Conservation (phyloP, 305 asterid genomes). For the Solanum aculeatissimum region DNA sequence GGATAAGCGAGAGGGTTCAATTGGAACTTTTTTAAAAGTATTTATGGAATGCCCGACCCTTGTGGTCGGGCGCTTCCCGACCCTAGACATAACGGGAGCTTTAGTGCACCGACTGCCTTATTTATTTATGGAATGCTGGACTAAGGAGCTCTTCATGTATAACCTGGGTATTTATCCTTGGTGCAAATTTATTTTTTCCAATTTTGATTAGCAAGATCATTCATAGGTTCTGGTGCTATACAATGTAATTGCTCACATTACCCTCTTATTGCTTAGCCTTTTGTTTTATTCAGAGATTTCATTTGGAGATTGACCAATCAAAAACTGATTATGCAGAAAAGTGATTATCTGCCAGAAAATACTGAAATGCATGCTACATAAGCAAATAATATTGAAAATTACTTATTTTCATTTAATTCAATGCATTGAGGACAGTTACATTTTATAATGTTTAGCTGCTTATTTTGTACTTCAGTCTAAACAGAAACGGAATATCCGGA, state of each 20-base stretch:
- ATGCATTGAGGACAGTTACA: not conserved
- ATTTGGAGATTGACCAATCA: not conserved
- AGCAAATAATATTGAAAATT: not conserved
- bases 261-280: not conserved
- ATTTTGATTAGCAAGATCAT: not conserved
- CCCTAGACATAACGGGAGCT: too few species aligned
- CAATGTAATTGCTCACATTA: not conserved
- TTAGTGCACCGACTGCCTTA: too few species aligned
- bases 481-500: constrained; percentile 64
- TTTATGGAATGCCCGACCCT: not conserved
- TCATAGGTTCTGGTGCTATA: not conserved
- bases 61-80: too few species aligned
- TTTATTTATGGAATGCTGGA: not conserved
- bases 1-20: not conserved
- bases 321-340: not conserved
- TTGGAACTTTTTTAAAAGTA: not conserved
- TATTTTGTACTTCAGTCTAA: constrained; percentile 44
- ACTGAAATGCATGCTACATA: not conserved
- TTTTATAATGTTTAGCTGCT: not conserved
- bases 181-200: not conserved
- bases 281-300: not conserved
- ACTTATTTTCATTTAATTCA: not conserved
- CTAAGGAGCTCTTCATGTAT: not conserved
- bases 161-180: not conserved
- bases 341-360: not conserved